These are phyloP conservation scores for Cutaneotrichosporon curvatum DNA, from an alignment of 1,284 basidiomycete genomes.

Conservation along the genomic window DNA sequence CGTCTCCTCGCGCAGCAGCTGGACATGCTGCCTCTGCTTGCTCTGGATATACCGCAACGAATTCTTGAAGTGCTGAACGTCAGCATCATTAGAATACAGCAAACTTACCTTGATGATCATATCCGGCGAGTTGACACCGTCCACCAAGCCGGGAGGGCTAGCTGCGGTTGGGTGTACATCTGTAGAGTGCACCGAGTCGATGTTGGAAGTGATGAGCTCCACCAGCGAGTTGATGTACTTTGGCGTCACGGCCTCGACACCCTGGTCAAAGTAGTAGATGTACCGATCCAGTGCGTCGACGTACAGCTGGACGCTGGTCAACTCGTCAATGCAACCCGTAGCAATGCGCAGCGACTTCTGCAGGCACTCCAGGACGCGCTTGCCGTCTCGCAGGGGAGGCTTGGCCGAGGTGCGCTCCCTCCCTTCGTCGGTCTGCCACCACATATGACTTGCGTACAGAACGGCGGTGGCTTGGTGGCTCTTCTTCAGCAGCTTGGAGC, in stretches of 20 bases:
- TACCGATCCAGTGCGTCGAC: conserved; percentile 88
- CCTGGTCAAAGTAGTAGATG: conserved; percentile 86
- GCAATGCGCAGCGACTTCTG: conserved; percentile 91
- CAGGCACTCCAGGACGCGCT: conserved; percentile 87
- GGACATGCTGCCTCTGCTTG: conserved; percentile 32
- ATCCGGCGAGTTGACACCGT: conserved; percentile 82
- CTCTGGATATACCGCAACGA: conserved; percentile 69
- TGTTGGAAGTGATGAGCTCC: conserved; percentile 81
- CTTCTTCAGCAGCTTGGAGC: conserved; percentile 89
- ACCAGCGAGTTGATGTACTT: conserved; percentile 92
- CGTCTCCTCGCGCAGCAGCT: conserved; percentile 10
- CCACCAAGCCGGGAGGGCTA: conserved; percentile 71
- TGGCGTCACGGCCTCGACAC: conserved; percentile 79
- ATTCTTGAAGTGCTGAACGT: conserved; percentile 74
- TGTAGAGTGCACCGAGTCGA: conserved; percentile 73
- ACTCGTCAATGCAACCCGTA: conserved; percentile 86
- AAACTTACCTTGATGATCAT: conserved; percentile 57
- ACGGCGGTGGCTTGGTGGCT: conserved; percentile 91
- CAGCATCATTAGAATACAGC: neutral
- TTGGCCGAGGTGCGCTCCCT: conserved; percentile 17
- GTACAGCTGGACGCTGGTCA: conserved; percentile 87
- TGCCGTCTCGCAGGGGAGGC: conserved; percentile 80
- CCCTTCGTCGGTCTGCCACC: conserved; percentile 76
- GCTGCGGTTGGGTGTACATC: conserved; percentile 78
- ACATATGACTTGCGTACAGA: conserved; percentile 86